Base-by-base conservation (phyloP, 805 yeast genomes). In the Candida sphagnicola region DNA sequence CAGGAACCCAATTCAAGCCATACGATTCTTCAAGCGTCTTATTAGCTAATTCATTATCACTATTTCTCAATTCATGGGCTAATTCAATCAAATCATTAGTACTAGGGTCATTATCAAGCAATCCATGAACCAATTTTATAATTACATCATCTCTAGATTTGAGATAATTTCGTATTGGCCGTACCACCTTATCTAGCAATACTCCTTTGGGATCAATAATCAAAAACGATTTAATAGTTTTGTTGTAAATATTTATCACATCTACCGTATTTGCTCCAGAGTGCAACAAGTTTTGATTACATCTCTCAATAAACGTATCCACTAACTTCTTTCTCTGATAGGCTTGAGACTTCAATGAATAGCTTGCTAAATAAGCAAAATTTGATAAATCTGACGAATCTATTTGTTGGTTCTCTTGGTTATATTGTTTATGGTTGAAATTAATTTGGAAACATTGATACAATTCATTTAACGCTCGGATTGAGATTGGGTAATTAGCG, bases 201-300 rank as follows among this genome's bases (percentile, higher is more conserved):
- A 87, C 91, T 0, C 96, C 96, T 28, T 85, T 71, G 5, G 95
- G 95, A 50, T 91, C 98, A n/a, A 93, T 66, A 0, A 81, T 61
- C 18, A 82, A 56, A 42, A 91, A 87, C 0, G 89, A 72, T 45
- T 78, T 72, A 32, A 90, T 82, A 1, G 90, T 78, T 12, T 79
- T 75, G 3, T 85, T 78, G 53, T 86, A 91, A 38, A 74, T 77
- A 2, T 76, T 61, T 18, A 91, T 74, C 5, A 88, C 79, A 36
- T 81, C 86, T 4, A 73, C 71, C 0, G 98, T 91, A 47, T 84
- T 79, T 1, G 84, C 75, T 15, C 96, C 95, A 3, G 95, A 83
- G 50, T 87, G 93, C 15, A 90, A 64, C 8, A 89, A 54, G 24
- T 72, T 56, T 24, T 48, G 52, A 16, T 65, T 54, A 39, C 84